phyloP scores from a whole-genome alignment of 2,329 filamentous ascomycete species.

The Lecanoromycetidae sp. region DNA sequence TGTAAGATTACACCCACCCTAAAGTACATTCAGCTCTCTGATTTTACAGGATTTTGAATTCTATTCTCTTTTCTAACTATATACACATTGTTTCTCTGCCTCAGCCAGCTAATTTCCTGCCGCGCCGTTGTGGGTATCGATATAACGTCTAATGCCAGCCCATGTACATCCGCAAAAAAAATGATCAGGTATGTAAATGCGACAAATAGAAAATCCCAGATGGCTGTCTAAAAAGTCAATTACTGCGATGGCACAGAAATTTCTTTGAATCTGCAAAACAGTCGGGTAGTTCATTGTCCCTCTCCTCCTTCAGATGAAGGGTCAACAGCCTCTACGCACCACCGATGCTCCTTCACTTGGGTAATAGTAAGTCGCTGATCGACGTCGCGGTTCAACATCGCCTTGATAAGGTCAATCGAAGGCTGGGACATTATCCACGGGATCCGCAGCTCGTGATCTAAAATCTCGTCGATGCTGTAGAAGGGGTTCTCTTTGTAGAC shows the following conservation, averaged over 20 bases:
- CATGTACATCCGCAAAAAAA: background rate
- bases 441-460: slow-evolving; percentile 87
- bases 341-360: slow-evolving; percentile 79
- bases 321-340: slow-evolving; percentile 41
- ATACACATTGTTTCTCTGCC: too few species aligned
- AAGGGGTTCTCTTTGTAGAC: slow-evolving; percentile 99
- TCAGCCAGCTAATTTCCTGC: background rate
- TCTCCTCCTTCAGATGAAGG: background rate
- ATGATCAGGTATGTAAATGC: background rate
- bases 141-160: slow-evolving; percentile 7
- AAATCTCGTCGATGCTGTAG: slow-evolving; percentile 97
- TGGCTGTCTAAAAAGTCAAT: background rate
- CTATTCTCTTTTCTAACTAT: too few species aligned
- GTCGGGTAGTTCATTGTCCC: background rate
- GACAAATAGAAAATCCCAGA: background rate
- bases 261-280: too few species aligned
- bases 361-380: slow-evolving; percentile 72
- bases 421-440: slow-evolving; percentile 82
- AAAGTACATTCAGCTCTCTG: too few species aligned
- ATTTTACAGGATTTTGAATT: too few species aligned
- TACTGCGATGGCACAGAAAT: too few species aligned
- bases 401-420: slow-evolving; percentile 79
- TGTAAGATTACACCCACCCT: too few species aligned
- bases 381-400: slow-evolving; percentile 88
- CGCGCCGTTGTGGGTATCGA: slow-evolving; percentile 1